These are phyloP conservation scores for Curvularia hawaiiensis DNA, from an alignment of 2,329 filamentous ascomycete genomes.

Conservation along the genomic window DNA sequence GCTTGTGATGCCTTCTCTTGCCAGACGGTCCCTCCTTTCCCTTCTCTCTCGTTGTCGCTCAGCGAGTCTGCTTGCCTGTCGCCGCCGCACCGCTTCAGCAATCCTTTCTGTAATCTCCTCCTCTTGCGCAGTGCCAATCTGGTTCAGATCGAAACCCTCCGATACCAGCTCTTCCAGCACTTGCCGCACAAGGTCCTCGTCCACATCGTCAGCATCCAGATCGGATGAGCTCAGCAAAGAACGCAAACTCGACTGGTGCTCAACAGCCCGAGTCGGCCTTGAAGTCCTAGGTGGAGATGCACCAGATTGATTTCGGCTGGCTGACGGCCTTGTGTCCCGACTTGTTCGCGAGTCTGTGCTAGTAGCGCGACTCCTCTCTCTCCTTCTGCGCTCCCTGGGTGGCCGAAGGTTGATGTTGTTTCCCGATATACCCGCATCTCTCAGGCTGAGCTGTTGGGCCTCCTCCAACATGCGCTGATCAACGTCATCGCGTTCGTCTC, in stretches of 20 bases:
- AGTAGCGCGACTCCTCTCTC: slow-evolving; percentile 48
- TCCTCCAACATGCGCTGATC: slow-evolving; percentile 74
- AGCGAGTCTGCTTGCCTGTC: slow-evolving; percentile 68
- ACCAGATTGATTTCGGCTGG: slow-evolving; percentile 33
- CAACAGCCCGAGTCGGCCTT: slow-evolving; percentile 63
- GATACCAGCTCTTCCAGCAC: slow-evolving; percentile 86
- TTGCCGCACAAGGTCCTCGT: slow-evolving; percentile 86
- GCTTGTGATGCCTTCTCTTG: slow-evolving; percentile 46
- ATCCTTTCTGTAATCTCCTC: slow-evolving; percentile 91
- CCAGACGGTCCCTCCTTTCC: slow-evolving; percentile 41
- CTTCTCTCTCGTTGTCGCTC: slow-evolving; percentile 58
- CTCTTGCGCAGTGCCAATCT: slow-evolving; percentile 81
- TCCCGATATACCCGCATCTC: slow-evolving; percentile 63
- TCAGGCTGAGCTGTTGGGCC: slow-evolving; percentile 74
- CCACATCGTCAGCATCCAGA: slow-evolving; percentile 76
- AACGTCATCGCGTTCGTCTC: slow-evolving; percentile 62
- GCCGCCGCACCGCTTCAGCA: slow-evolving; percentile 81
- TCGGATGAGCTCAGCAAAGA: slow-evolving; percentile 83
- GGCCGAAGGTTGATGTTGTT: slow-evolving; percentile 49
- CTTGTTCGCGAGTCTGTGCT: slow-evolving; percentile 39
- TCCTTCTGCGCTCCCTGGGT: slow-evolving; percentile 39
- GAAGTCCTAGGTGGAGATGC: slow-evolving; percentile 28
- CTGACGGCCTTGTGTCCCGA: slow-evolving; percentile 30
- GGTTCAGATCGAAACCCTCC: slow-evolving; percentile 87
- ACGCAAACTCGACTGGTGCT: slow-evolving; percentile 87